These are phyloP conservation scores for Syzygium jambos DNA, from an alignment of 345 rosid species.

Conservation along the genomic window DNA sequence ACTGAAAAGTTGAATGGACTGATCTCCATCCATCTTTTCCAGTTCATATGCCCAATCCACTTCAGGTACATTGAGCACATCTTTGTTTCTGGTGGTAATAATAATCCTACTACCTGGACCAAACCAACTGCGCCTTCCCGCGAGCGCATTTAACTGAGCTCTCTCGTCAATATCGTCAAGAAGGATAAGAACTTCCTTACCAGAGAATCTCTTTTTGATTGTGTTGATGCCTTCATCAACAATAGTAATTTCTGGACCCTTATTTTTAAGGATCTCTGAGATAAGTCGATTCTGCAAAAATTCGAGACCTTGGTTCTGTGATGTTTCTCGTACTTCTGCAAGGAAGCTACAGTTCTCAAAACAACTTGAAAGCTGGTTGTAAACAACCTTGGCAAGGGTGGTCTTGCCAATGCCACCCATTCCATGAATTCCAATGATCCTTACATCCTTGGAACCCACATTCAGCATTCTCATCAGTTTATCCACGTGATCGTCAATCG, in stretches of 20 bases:
- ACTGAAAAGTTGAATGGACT: constrained; percentile 14
- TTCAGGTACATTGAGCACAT: constrained; percentile 3
- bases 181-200: constrained; percentile 11
- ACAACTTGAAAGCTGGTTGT: not conserved
- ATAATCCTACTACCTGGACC: constrained; percentile 14
- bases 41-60: constrained; percentile 10
- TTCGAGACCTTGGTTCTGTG: constrained; percentile 4
- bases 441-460: not conserved
- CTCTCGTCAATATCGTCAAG: constrained; percentile 11
- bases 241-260: constrained; percentile 8
- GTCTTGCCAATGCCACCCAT: constrained; percentile 33
- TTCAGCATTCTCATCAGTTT: constrained; percentile 1
- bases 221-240: constrained; percentile 12
- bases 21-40: constrained; percentile 1
- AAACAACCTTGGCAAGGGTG: constrained; percentile 18
- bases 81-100: constrained; percentile 9
- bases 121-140: constrained; percentile 8
- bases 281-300: constrained; percentile 8
- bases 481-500: constrained; percentile 1
- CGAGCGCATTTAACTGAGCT: constrained; percentile 1
- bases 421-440: constrained; percentile 15
- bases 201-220: constrained; percentile 10
- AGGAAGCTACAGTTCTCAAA: constrained; percentile 10
- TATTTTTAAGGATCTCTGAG: constrained; percentile 8
- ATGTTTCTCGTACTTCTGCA: constrained; percentile 6